Percentiles rank a stretch among this genome's conserved stretches.
These are phyloP conservation scores for Solanum hybrid DNA, from an alignment of 305 asterid species.

Conservation along the genomic window DNA sequence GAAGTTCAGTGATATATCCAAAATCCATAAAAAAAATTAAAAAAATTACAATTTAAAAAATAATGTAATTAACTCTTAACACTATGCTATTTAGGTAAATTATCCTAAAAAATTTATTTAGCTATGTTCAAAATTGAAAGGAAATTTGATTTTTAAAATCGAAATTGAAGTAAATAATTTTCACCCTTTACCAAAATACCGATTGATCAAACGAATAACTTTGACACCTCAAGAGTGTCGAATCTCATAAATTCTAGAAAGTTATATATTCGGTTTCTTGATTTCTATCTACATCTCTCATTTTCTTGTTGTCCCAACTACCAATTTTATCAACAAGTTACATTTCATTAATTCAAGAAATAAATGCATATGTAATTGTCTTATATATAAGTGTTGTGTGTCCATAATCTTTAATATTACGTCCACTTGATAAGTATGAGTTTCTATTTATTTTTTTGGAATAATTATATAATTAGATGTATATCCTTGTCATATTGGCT, in stretches of 20 bases:
- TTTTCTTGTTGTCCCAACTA: neutral
- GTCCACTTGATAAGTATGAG: neutral
- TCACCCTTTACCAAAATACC: neutral
- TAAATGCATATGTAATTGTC: neutral
- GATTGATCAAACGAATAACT: neutral
- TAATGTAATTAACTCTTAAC: neutral
- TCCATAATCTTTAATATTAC: neutral
- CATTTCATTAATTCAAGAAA: neutral
- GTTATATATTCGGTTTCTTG: neutral
- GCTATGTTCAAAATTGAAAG: neutral
- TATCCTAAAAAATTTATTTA: neutral
- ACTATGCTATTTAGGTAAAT: neutral
- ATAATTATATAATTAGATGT: neutral
- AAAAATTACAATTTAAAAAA: too few species aligned
- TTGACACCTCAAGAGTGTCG: neutral
- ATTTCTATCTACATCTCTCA: neutral
- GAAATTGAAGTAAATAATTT: neutral
- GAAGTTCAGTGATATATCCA: rapidly evolving
- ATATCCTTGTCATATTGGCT: neutral
- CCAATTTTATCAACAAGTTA: neutral
- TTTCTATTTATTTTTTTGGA: neutral
- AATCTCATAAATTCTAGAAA: neutral
- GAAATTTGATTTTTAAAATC: neutral
- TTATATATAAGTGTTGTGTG: neutral
- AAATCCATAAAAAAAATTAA: too few species aligned